phyloP scores from a whole-genome alignment of 768 basidiomycete species.

The Trametes cinnabarina region DNA sequence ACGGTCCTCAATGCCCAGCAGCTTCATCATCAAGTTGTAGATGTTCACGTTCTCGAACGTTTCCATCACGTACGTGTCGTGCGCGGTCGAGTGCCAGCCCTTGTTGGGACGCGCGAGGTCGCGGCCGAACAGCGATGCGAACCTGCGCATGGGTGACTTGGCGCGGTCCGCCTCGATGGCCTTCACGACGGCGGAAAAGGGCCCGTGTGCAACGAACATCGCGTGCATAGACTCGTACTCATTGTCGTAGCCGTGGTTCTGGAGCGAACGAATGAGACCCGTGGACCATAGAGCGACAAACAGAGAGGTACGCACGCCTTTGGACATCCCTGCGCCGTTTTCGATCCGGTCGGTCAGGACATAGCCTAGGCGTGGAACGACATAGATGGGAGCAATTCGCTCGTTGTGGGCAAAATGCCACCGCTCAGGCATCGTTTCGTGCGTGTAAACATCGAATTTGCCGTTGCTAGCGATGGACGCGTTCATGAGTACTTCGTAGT shows the following conservation, averaged over 20 bases:
- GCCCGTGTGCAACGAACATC: slow-evolving; percentile 90
- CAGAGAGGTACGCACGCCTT: slow-evolving; percentile 56
- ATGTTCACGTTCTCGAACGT: slow-evolving; percentile 86
- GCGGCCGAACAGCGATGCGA: slow-evolving; percentile 19
- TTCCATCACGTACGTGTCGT: slow-evolving; percentile 71
- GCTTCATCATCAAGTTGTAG: slow-evolving; percentile 76
- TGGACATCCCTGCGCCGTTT: slow-evolving; percentile 60
- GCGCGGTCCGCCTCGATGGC: slow-evolving; percentile 40
- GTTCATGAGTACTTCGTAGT: slow-evolving; percentile 51
- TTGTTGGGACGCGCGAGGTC: slow-evolving; percentile 36
- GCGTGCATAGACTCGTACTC: slow-evolving; percentile 75
- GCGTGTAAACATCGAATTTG: slow-evolving; percentile 78
- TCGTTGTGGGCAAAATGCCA: slow-evolving; percentile 73
- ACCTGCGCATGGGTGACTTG: slow-evolving; percentile 8
- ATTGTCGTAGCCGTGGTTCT: slow-evolving; percentile 94
- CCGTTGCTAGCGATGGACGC: slow-evolving; percentile 54
- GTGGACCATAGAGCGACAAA: neutral
- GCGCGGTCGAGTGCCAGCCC: slow-evolving; percentile 66
- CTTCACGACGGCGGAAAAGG: slow-evolving; percentile 73
- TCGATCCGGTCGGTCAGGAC: slow-evolving; percentile 67
- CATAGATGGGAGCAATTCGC: slow-evolving; percentile 86
- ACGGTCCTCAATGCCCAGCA: slow-evolving; percentile 59
- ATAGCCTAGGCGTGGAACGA: slow-evolving; percentile 80
- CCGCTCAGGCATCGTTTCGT: slow-evolving; percentile 75
- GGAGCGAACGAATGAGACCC: neutral